A percentile compares a stretch with the other conserved stretches of the same genome.
These are phyloP conservation scores for Tephrocybe sp. DNA, from an alignment of 768 basidiomycete genomes.

Conservation along the genomic window DNA sequence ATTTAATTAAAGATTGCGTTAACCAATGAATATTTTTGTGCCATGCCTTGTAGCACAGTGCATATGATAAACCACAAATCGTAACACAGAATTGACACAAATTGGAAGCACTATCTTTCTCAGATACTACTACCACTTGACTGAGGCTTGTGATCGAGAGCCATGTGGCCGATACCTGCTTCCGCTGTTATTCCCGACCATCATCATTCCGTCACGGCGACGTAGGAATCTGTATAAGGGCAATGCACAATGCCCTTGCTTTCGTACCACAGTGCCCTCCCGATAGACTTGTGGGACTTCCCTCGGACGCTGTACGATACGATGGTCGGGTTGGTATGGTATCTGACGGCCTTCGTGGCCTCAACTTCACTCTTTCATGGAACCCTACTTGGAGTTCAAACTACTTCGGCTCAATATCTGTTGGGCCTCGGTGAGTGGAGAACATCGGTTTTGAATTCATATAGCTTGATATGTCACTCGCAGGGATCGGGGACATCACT, in stretches of 20 bases:
- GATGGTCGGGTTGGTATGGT: constrained; percentile 41
- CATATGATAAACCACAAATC: no score
- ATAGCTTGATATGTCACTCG: background rate
- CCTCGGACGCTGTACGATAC: constrained; percentile 34
- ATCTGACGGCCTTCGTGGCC: constrained; percentile 43
- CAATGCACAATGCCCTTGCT: constrained; percentile 31
- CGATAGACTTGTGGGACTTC: constrained; percentile 38
- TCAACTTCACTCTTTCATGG: constrained; percentile 30
- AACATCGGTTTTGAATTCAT: background rate
- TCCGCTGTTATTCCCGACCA: background rate
- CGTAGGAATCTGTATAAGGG: constrained; percentile 10
- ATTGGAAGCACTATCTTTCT: no score
- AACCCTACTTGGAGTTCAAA: constrained; percentile 26
- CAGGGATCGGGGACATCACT: constrained; percentile 74
- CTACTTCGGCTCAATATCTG: constrained; percentile 46
- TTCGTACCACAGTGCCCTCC: constrained; percentile 32
- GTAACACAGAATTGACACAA: no score
- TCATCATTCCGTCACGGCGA: constrained; percentile 8
- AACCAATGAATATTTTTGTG: no score
- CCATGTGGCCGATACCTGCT: constrained; percentile 1
- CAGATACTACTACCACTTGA: constrained; percentile 1
- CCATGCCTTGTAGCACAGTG: no score
- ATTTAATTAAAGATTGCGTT: no score
- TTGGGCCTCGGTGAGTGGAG: constrained; percentile 54
- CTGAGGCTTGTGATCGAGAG: constrained; percentile 12